Conservation (phyloP, 345 rosid genomes). For the Eucalyptus polyanthemos region DNA sequence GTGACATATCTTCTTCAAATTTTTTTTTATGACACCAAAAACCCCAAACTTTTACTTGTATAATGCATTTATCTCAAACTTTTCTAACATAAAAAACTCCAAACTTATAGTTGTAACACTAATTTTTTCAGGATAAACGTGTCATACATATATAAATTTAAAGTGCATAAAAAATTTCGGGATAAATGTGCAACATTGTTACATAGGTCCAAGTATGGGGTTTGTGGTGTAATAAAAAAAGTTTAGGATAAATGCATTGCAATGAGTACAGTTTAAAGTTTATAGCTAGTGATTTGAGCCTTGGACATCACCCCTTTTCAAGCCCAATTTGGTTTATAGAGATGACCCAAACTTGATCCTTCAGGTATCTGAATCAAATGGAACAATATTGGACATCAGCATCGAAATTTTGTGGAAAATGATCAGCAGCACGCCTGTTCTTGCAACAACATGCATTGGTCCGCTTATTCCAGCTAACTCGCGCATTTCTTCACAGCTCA, state of each 20-base stretch:
- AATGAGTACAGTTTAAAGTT: accelerated
- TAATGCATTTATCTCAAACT: too few relatives aligned
- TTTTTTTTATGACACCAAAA: too few relatives aligned
- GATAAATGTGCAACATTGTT: too few relatives aligned
- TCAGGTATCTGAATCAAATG: background rate
- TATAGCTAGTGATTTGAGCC: background rate
- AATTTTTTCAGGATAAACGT: accelerated
- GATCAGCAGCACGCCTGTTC: background rate
- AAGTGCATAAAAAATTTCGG: too few relatives aligned
- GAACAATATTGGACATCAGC: background rate
- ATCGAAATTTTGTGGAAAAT: background rate
- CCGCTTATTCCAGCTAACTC: background rate
- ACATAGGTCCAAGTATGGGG: too few relatives aligned
- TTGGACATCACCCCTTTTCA: background rate
- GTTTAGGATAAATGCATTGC: accelerated
- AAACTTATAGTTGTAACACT: too few relatives aligned
- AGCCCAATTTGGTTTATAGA: background rate
- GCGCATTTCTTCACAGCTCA: background rate
- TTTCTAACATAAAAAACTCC: too few relatives aligned
- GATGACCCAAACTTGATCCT: background rate
- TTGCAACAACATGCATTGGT: background rate
- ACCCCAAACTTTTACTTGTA: accelerated
- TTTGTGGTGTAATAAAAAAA: too few relatives aligned
- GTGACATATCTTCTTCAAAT: too few relatives aligned
- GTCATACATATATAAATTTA: accelerated